phyloP scores from a whole-genome alignment of 2,329 filamentous ascomycete species.

The Malbranchea zuffiana region DNA sequence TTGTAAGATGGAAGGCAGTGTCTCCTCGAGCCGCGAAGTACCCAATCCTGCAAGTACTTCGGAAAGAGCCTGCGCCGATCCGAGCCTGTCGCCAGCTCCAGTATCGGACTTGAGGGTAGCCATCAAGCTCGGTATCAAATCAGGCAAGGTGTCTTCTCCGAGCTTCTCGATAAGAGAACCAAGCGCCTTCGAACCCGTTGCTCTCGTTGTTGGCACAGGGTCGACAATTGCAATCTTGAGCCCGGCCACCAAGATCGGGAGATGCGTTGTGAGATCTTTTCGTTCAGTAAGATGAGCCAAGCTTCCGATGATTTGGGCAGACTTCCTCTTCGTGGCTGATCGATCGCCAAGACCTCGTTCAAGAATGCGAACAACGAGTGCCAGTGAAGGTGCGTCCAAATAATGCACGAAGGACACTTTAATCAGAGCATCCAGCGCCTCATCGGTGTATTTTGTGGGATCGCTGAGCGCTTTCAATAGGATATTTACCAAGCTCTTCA shows the following conservation, averaged over 20 bases:
- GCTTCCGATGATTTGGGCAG: conserved; percentile 94
- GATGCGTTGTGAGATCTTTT: conserved; percentile 80
- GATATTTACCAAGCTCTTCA: conserved; percentile 82
- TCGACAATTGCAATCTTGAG: conserved; percentile 84
- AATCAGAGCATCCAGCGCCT: conserved; percentile 84
- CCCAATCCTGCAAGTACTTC: conserved; percentile 93
- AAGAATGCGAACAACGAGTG: conserved; percentile 86
- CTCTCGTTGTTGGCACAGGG: conserved; percentile 89
- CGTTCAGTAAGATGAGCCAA: conserved; percentile 93
- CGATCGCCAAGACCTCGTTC: conserved; percentile 84
- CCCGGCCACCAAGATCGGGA: conserved; percentile 85
- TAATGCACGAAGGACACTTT: conserved; percentile 99
- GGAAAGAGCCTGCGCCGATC: conserved; percentile 89
- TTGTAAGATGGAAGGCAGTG: conserved; percentile 86
- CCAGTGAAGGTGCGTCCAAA: conserved; percentile 90
- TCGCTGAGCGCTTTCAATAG: conserved; percentile 94
- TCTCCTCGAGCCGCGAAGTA: conserved; percentile 86
- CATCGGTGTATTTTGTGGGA: conserved; percentile 92
- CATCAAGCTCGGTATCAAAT: conserved; percentile 97
- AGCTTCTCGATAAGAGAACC: conserved; percentile 97
- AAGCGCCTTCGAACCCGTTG: conserved; percentile 88
- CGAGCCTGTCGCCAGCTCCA: conserved; percentile 87
- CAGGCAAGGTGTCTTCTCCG: conserved; percentile 89
- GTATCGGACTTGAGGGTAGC: conserved; percentile 94
- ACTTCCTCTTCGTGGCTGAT: conserved; percentile 91